Conservation (phyloP, 2,329 filamentous ascomycete genomes). For the Pseudocercospora crystallina region DNA sequence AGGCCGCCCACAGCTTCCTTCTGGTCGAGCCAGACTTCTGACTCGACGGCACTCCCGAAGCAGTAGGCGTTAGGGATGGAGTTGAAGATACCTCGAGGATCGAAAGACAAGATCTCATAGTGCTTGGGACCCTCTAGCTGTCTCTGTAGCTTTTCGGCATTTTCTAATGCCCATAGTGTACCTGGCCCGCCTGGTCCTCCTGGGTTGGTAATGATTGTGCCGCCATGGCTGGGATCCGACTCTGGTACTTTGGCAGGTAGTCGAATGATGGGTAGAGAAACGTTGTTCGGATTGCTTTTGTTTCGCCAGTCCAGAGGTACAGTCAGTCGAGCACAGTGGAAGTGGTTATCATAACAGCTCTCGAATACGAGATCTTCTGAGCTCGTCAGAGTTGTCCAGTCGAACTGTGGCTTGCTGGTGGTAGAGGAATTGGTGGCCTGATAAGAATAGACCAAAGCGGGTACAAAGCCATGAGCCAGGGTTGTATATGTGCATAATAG, state of each 20-base stretch:
- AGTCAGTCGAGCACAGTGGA: conserved; percentile 50
- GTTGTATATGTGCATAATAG: no score
- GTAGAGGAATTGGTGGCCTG: no score
- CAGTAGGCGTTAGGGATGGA: conserved; percentile 38
- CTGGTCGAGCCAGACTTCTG: conserved; percentile 35
- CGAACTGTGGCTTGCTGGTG: conserved; percentile 4
- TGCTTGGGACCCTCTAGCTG: conserved; percentile 30
- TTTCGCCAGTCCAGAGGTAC: conserved; percentile 46
- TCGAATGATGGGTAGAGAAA: conserved; percentile 46
- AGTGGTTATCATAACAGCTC: conserved; percentile 43
- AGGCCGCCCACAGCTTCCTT: conserved; percentile 20
- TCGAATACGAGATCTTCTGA: conserved; percentile 13
- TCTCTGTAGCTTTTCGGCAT: conserved; percentile 15
- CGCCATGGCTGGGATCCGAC: conserved; percentile 42
- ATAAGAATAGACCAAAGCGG: no score
- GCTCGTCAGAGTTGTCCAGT: conserved; percentile 19
- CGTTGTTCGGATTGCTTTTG: conserved; percentile 18
- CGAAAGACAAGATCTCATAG: conserved; percentile 47
- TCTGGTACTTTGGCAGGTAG: conserved; percentile 43
- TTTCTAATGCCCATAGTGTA: conserved; percentile 18
- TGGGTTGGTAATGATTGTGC: conserved; percentile 43
- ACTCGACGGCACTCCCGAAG: conserved; percentile 30
- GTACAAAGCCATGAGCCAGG: no score
- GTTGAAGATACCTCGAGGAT: conserved; percentile 44
- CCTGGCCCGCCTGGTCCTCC: conserved; percentile 44